Evolutionary conservation across 139 green algal species (phyloP), one percentile per base, ranked within the genome.

Genomic region (Haematococcus sp.): DNA sequence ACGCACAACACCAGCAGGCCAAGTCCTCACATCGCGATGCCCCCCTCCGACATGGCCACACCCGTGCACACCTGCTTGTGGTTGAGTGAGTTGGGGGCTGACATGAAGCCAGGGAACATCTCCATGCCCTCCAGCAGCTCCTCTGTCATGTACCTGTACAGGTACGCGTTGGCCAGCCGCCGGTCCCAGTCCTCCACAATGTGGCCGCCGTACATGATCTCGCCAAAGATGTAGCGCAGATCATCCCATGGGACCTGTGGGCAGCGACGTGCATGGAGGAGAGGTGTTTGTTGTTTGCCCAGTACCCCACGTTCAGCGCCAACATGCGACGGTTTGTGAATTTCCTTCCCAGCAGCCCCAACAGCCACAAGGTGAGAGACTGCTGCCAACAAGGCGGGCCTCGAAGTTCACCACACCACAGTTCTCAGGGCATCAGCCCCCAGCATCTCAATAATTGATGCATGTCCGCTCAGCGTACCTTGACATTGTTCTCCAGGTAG

Each of bases 161-260:
- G 70, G 70, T 84, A 84, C 31, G 74, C 84, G 55, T 81, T 88
- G 20, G 86, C 80, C n/a, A 97, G 86, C 44, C 92, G 90, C 22
- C 93, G 78, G 76, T 98, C 93, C 89, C 90, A 97, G 75, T 94
- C 91, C 73, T 98, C 93, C 58, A 97, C 93, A 32, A 98, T 92
- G 85, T 98, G 93, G 9, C 93, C 93, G 22, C 93, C 93, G 72
- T 98, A 98, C 89, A 98, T 96, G 79, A 98, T 98, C 82, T 98
- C 93, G 30, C 93, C 93, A 86, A 96, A 92, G 70, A 97, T 92
- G 86, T 97, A 98, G 4, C 90, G 80, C 72, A 95, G 83, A 66
- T 95, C 91, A 16, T 95, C 90, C 91, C 91, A 96, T 15, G 91
- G 91, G 52, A 96, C 87, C 81, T 87, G 76, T 1, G 28, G 4